These are phyloP conservation scores for Adiantum capillusveneris DNA, from an alignment of 75 land plant genomes.

Conservation along the genomic window DNA sequence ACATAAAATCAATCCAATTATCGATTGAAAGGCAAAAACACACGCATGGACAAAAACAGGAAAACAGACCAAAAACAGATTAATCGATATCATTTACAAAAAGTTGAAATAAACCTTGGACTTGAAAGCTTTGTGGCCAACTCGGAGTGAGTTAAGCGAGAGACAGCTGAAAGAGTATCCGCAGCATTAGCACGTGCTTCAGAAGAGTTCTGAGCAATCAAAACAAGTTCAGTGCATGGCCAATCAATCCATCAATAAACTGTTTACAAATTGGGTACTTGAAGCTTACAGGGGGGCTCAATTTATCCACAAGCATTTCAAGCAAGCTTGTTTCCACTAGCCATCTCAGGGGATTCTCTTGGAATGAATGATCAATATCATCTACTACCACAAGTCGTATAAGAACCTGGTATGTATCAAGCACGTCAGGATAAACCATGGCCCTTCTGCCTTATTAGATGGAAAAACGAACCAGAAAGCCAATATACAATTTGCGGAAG, in stretches of 20 bases:
- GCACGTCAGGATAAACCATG: no score
- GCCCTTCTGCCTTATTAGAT: no score
- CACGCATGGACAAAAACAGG: no score
- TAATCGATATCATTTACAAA: not conserved
- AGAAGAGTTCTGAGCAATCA: conserved; percentile 49
- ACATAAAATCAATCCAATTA: no score
- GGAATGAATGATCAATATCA: conserved; percentile 64
- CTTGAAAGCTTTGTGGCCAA: conserved; percentile 73
- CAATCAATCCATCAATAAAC: no score
- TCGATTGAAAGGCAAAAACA: no score
- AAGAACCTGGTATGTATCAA: conserved; percentile 49
- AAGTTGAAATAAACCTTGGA: conserved; percentile 75
- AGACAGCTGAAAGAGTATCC: conserved; percentile 82
- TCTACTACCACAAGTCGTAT: conserved; percentile 86
- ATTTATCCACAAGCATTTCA: conserved; percentile 95
- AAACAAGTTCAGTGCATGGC: not conserved
- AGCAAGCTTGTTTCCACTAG: conserved; percentile 76
- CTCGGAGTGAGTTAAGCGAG: conserved; percentile 63
- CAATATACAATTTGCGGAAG: no score
- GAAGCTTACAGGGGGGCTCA: conserved; percentile 74
- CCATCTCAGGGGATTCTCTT: conserved; percentile 75
- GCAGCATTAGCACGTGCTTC: conserved; percentile 94
- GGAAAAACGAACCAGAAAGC: no score
- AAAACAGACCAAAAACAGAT: conserved; percentile 11
- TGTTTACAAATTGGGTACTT: no score